Evolutionary conservation across 2,329 filamentous ascomycete genomes (phyloP).

Genomic region (Colletotrichum musicola): DNA sequence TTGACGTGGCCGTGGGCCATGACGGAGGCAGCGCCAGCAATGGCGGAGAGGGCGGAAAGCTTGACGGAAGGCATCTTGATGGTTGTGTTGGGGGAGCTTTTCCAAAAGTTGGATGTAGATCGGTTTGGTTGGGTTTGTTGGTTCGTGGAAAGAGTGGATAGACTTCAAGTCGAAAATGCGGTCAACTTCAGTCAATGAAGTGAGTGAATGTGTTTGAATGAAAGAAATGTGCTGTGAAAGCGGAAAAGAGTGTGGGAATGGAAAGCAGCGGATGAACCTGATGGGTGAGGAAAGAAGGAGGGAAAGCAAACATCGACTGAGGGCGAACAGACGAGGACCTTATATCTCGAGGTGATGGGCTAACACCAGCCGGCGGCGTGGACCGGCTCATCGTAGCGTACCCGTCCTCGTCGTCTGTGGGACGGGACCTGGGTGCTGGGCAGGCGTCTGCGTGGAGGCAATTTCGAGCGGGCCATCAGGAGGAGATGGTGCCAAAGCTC

Average conservation of each 20-base stretch:
- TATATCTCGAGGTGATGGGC: constrained; percentile 34
- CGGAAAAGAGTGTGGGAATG: constrained; percentile 38
- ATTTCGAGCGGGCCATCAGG: constrained; percentile 34
- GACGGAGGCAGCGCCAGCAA: constrained; percentile 43
- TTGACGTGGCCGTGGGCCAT: constrained; percentile 49
- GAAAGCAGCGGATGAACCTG: constrained; percentile 35
- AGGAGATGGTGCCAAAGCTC: constrained; percentile 31
- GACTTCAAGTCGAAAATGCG: constrained; percentile 37
- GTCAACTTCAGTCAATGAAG: constrained; percentile 40
- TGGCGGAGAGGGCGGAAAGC: constrained; percentile 39
- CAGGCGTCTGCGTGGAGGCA: constrained; percentile 11
- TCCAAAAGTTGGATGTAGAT: constrained; percentile 26
- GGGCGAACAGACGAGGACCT: constrained; percentile 24
- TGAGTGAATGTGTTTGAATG: constrained; percentile 30
- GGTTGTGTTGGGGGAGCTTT: not conserved
- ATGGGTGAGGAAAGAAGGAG: constrained; percentile 16
- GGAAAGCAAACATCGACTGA: no score
- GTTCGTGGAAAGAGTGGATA: constrained; percentile 18
- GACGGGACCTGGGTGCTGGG: constrained; percentile 17
- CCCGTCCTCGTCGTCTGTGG: constrained; percentile 17
- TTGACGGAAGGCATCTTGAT: constrained; percentile 43
- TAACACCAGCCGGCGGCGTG: not conserved
- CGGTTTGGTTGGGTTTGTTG: not conserved
- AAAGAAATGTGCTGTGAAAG: constrained; percentile 38
- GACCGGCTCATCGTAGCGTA: constrained; percentile 7